These are phyloP conservation scores for Lactarius hatsudake DNA, from an alignment of 768 basidiomycete species.

Conservation along the genomic window DNA sequence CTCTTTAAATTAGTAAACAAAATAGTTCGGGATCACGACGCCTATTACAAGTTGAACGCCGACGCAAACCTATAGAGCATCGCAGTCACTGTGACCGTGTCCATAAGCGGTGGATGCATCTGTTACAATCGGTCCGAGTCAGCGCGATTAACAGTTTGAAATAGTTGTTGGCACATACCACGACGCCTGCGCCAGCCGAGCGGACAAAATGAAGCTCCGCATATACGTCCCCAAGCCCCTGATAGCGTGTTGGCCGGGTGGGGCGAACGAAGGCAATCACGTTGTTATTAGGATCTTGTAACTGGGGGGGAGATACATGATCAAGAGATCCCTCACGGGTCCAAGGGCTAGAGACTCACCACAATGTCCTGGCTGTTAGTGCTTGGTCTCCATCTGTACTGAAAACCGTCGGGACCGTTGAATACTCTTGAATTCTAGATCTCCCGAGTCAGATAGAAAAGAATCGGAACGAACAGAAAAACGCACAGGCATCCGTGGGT, in stretches of 20 bases:
- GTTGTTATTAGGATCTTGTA: slow-evolving; percentile 66
- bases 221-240: slow-evolving; percentile 77
- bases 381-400: slow-evolving; percentile 79
- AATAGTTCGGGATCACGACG: slow-evolving; percentile 12
- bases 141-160: slow-evolving; percentile 21
- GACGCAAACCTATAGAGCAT: slow-evolving; percentile 83
- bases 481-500: slow-evolving; percentile 59
- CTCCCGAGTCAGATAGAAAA: slow-evolving; percentile 15
- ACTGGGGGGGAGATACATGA: slow-evolving; percentile 39
- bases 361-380: slow-evolving; percentile 50
- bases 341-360: slow-evolving; percentile 32
- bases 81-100: slow-evolving; percentile 77
- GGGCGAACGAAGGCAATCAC: slow-evolving; percentile 80
- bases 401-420: slow-evolving; percentile 78
- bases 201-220: slow-evolving; percentile 84
- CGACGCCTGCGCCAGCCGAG: slow-evolving; percentile 74
- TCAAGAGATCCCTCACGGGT: slow-evolving; percentile 11
- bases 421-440: slow-evolving; percentile 50
- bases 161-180: slow-evolving; percentile 46
- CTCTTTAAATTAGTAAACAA: slow-evolving; percentile 24
- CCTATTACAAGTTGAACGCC: slow-evolving; percentile 40
- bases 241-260: slow-evolving; percentile 74
- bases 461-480: slow-evolving; percentile 26
- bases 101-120: slow-evolving; percentile 91
- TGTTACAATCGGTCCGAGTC: slow-evolving; percentile 33